Base-by-base conservation (phyloP, 2,329 filamentous ascomycete species). In the Samsoniella hepiali region DNA sequence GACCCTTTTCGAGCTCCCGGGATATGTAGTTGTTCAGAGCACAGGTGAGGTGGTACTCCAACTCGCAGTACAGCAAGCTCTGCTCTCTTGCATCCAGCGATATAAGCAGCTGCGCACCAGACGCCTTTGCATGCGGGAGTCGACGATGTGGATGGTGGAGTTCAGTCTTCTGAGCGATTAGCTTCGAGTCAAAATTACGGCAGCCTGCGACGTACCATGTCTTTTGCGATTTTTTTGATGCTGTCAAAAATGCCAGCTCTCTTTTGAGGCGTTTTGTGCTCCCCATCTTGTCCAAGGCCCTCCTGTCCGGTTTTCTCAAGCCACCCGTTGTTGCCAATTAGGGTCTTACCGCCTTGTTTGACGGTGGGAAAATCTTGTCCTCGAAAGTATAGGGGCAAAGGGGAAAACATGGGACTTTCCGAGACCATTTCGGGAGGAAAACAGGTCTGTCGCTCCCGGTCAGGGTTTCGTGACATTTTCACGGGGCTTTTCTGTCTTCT, bases 251-350 rank as follows among this genome's bases (percentile, higher is more conserved):
- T 76, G 0, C 77, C 72, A 0, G 68, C 63, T 65, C 76, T 81
- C 68, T 79, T 82, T 47, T 72, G 70, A 0, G 69, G 68, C 2
- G 69, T 62, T 65, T 71, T 74, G 29, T 67, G 71, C 2, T 63
- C 66, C 42, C 69, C 68, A 1, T 72, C 68, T 3, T 63, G 64
- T 7, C 47, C 42, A 13, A 63, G 64, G 11, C 71, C 71, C 2
- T 54, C 47, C 17, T 65, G 65, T 6, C 71, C 72, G 1, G 76
- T 80, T 17, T 77, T 76, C 69, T 85, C 83, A 2, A 86, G 76
- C 84, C 84, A 87, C 29, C 84, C 84, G 55, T 83, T 79, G 3
- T 81, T 73, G 3, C 84, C 84, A 63, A 86, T 80, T 70, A 87
- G 71, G 3, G 74, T 79, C 75, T 86, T 86, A 44, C 75, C 76